Evolutionary conservation across 2,329 filamentous ascomycete genomes (phyloP).

Genomic region (Monilinia polystroma): DNA sequence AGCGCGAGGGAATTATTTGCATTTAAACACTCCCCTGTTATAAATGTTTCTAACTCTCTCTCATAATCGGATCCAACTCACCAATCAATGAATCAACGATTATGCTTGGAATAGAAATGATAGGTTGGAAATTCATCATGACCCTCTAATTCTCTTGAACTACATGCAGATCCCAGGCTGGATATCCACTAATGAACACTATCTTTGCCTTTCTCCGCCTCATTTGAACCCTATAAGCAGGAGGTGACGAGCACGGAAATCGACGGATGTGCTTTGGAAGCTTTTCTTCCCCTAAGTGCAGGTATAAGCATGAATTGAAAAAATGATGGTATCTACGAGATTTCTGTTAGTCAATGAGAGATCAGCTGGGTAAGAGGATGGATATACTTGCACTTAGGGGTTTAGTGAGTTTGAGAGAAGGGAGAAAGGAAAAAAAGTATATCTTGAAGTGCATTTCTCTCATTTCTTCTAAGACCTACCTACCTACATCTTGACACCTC

Average conservation of each 20-base stretch:
- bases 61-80: neutral
- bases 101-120: slow-evolving; percentile 2
- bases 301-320: neutral
- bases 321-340: neutral
- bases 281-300: slow-evolving; percentile 21
- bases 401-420: slow-evolving; percentile 22
- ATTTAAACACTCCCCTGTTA: neutral
- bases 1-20: no score
- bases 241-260: slow-evolving; percentile 16
- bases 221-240: slow-evolving; percentile 20
- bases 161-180: slow-evolving; percentile 4
- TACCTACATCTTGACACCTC: neutral
- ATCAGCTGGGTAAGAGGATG: slow-evolving; percentile 16
- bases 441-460: neutral
- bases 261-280: slow-evolving; percentile 5
- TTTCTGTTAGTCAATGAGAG: slow-evolving; percentile 13
- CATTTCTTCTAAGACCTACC: no score
- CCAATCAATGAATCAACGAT: slow-evolving; percentile 5
- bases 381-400: slow-evolving; percentile 27
- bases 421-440: neutral
- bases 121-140: slow-evolving; percentile 2
- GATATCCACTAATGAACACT: neutral
- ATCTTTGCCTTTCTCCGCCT: slow-evolving; percentile 8
- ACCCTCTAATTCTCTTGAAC: slow-evolving; percentile 7
- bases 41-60: no score